Evolutionary conservation across 306 rosid species (phyloP), one percentile per base, ranked within the genome.

Genomic region (Hippophae gyantsensis): DNA sequence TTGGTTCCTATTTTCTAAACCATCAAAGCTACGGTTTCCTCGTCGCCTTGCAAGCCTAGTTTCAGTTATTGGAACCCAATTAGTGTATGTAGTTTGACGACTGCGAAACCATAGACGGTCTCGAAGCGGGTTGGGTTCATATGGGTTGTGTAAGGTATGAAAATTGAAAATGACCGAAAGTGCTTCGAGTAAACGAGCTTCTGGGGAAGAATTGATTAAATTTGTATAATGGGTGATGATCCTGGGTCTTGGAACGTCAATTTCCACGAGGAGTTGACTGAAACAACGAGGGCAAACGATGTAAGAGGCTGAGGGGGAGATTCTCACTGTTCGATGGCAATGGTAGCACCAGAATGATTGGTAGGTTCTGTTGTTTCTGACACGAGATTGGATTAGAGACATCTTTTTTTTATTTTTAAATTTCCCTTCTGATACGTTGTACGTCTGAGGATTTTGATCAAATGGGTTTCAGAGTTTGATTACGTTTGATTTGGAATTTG

Each of bases 271-370:
- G 78, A 84, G 88, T 58, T 80, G 85, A 10, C 90, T 89, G 43
- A 62, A 82, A 54, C 99, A 93, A 3, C 94, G 89, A 0, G 97
- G 95, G 66, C 99, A 93, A 18, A 54, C 8, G 13, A 85, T 13
- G 0, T 73, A 72, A 0, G 84, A 52, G 6, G 75, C 25, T 43
- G 75, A 18, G 38, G 77, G 46, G 62, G 75, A 70, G 10, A 76
- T 43, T n/a, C 89, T 69, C 58, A 86, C 85, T 23, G 49, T 51
- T 13, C 80, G 79, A 44, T 66, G 73, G 78, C 99, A 93, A 5
- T 74, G 84, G 78, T 76, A 77, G 90, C 99, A 93, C 88, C 89
- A 88, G 63, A 83, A 82, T 43, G 74, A 78, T 6, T 62, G 80
- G 79, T 66, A 73, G 56, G 66, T 69, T n/a, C 73, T 65, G 64